phyloP scores from a whole-genome alignment of 345 rosid genomes.

The Eucalyptus dawsonii region DNA sequence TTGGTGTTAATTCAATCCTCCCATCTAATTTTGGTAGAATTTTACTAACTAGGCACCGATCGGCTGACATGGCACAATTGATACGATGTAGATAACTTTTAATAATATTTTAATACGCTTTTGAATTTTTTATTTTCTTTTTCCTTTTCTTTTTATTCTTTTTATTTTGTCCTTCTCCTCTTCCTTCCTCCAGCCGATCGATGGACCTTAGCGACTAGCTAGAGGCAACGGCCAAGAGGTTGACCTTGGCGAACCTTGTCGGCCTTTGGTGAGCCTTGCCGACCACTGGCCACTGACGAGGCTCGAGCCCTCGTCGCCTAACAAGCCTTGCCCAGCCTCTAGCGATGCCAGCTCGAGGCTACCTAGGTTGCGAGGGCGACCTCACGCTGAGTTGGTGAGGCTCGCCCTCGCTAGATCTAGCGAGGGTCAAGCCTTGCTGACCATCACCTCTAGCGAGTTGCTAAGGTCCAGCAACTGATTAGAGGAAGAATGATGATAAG shows the following conservation, averaged over 20 bases:
- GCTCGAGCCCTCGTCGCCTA: rapidly evolving
- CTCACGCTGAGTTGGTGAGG: rapidly evolving
- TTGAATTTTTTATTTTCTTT: no score
- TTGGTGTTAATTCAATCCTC: rapidly evolving
- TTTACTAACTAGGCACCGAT: rapidly evolving
- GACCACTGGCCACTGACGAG: rapidly evolving
- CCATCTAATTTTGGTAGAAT: rapidly evolving
- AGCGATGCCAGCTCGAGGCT: rapidly evolving
- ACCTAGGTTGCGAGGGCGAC: rapidly evolving
- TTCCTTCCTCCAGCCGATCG: rapidly evolving
- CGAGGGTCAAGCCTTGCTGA: rapidly evolving
- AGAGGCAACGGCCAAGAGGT: no score
- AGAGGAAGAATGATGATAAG: no score
- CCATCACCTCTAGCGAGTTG: rapidly evolving
- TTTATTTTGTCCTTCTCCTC: no score
- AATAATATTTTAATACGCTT: rapidly evolving
- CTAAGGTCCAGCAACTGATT: no score
- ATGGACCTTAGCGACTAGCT: rapidly evolving
- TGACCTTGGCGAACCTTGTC: rapidly evolving
- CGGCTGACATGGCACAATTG: rapidly evolving
- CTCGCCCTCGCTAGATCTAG: no score
- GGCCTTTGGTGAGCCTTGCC: rapidly evolving
- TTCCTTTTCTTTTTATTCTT: no score
- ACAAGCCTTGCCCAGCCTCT: no score
- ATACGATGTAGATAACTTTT: rapidly evolving